phyloP scores from a whole-genome alignment of 2,329 filamentous ascomycete species.

The Curvularia eragrostidis region DNA sequence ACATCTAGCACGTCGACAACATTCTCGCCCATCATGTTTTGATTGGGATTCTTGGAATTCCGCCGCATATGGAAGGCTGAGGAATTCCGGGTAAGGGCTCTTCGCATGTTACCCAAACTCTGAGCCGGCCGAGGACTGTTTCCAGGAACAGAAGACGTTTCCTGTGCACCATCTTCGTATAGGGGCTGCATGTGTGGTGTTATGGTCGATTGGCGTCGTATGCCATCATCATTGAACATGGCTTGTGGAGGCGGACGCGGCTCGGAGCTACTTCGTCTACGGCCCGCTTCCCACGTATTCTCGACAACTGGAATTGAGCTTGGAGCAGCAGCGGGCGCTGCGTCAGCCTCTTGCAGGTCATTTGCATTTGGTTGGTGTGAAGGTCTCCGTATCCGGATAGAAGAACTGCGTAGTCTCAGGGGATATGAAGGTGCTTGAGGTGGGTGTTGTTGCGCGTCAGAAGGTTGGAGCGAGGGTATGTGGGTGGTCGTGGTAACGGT shows the following conservation, averaged over 20 bases:
- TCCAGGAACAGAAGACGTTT: constrained; percentile 13
- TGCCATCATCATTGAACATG: constrained; percentile 31
- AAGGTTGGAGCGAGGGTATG: constrained; percentile 19
- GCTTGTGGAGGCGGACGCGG: constrained; percentile 38
- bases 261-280: constrained; percentile 44
- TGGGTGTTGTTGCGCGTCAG: constrained; percentile 17
- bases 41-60: constrained; percentile 20
- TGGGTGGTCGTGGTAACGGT: constrained; percentile 40
- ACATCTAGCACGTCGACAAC: constrained; percentile 73
- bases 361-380: constrained; percentile 13
- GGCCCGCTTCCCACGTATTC: constrained; percentile 27
- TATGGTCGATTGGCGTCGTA: constrained; percentile 38
- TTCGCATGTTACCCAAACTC: constrained; percentile 23
- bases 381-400: constrained; percentile 40
- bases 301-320: constrained; percentile 12
- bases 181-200: constrained; percentile 41
- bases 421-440: constrained; percentile 12
- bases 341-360: not conserved
- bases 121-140: constrained; percentile 25
- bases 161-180: constrained; percentile 35
- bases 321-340: constrained; percentile 9
- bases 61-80: constrained; percentile 41
- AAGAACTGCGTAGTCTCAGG: constrained; percentile 30
- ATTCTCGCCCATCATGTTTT: constrained; percentile 62
- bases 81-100: constrained; percentile 27